A percentile compares a stretch with the other conserved stretches of the same genome.
These are phyloP conservation scores for Blepharisma stoltei DNA, from an alignment of 73 alveolate species.

Conservation along the genomic window DNA sequence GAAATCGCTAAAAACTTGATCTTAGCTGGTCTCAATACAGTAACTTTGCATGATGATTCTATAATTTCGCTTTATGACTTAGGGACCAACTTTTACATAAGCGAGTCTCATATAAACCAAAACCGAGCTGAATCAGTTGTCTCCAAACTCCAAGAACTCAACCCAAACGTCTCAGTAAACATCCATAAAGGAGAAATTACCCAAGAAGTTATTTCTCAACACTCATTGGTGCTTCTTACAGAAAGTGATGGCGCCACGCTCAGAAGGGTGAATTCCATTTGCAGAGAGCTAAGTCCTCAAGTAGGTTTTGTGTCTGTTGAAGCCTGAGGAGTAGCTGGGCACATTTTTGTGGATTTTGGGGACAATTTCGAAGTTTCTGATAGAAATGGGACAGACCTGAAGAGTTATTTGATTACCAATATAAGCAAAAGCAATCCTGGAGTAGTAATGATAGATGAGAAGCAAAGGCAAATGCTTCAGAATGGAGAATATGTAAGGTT, in stretches of 20 bases:
- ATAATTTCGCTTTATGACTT: slow-evolving; percentile 30
- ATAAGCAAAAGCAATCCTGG: slow-evolving; percentile 17
- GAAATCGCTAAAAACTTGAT: slow-evolving; percentile 42
- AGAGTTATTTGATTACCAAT: slow-evolving; percentile 11
- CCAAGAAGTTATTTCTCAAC: slow-evolving; percentile 9
- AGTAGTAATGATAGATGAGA: slow-evolving; percentile 8
- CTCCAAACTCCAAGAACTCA: slow-evolving; percentile 37
- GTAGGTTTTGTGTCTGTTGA: slow-evolving; percentile 26
- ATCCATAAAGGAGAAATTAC: slow-evolving; percentile 21
- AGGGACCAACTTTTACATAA: slow-evolving; percentile 42
- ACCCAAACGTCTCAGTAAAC: slow-evolving; percentile 36
- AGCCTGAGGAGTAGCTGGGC: slow-evolving; percentile 29
- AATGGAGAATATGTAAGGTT: slow-evolving; percentile 23
- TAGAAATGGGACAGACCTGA: slow-evolving; percentile 23
- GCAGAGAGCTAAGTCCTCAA: slow-evolving; percentile 27
- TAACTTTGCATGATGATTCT: slow-evolving; percentile 36
- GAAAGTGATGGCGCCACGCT: slow-evolving; percentile 19
- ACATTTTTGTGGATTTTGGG: slow-evolving; percentile 34
- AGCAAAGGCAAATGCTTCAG: background rate
- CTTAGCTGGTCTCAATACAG: slow-evolving; percentile 42
- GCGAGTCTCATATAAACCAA: slow-evolving; percentile 35
- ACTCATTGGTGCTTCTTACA: background rate
- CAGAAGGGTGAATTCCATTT: slow-evolving; percentile 10
- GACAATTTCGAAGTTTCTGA: slow-evolving; percentile 18
- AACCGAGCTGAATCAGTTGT: slow-evolving; percentile 41